phyloP scores from a whole-genome alignment of 768 basidiomycete genomes.

The Pluteus cervinus region DNA sequence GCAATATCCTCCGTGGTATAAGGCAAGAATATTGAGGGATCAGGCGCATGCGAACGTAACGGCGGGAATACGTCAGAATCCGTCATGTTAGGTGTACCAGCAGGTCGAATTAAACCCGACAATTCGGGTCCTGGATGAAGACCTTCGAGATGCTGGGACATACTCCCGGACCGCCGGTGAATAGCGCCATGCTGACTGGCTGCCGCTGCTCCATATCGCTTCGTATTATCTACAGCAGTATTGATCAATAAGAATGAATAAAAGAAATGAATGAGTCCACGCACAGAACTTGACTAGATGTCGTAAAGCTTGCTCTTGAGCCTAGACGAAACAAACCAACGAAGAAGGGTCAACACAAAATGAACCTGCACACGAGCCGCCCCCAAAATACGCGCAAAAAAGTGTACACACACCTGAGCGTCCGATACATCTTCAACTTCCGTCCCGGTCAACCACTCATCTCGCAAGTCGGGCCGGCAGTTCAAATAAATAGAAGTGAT shows the following conservation, averaged over 20 bases:
- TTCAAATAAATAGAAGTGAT: slow-evolving; percentile 98
- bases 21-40: slow-evolving; percentile 79
- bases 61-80: slow-evolving; percentile 97
- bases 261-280: slow-evolving; percentile 21
- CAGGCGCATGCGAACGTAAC: slow-evolving; percentile 77
- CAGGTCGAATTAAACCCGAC: slow-evolving; percentile 64
- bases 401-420: too few species aligned
- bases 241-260: slow-evolving; percentile 8
- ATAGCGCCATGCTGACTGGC: slow-evolving; percentile 44
- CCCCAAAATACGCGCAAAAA: too few species aligned
- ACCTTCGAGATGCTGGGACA: slow-evolving; percentile 77
- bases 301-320: slow-evolving; percentile 91
- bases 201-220: slow-evolving; percentile 70
- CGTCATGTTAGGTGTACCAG: slow-evolving; percentile 69
- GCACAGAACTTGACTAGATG: slow-evolving; percentile 92
- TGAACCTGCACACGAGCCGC: too few species aligned
- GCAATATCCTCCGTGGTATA: slow-evolving; percentile 93
- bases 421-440: slow-evolving; percentile 92
- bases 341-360: not conserved
- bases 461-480: slow-evolving; percentile 92
- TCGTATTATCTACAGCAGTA: slow-evolving; percentile 67
- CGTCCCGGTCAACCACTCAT: slow-evolving; percentile 94
- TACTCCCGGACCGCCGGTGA: slow-evolving; percentile 78
- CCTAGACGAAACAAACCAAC: slow-evolving; percentile 35
- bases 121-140: slow-evolving; percentile 70